A percentile compares a stretch with the other conserved stretches of the same genome.
These are phyloP conservation scores for Bipolaris cookei DNA, from an alignment of 2,329 filamentous ascomycete genomes.

Conservation along the genomic window DNA sequence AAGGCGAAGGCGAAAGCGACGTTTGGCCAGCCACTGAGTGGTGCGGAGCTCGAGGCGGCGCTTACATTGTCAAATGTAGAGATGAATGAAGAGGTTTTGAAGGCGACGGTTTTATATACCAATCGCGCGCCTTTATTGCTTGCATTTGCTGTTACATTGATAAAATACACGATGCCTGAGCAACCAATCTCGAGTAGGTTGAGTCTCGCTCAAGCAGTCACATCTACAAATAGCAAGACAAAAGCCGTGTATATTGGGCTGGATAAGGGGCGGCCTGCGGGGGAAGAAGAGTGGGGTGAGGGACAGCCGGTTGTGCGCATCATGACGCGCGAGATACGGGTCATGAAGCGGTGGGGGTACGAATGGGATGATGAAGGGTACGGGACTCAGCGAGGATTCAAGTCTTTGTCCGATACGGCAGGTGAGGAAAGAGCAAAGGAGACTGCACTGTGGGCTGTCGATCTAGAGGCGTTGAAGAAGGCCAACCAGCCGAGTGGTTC, in stretches of 20 bases:
- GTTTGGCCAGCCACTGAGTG: conserved; percentile 44
- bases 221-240: conserved; percentile 78
- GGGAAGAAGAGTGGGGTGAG: conserved; percentile 74
- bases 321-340: conserved; percentile 74
- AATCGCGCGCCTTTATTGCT: conserved; percentile 84
- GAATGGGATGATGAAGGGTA: conserved; percentile 30
- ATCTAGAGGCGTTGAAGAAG: conserved; percentile 62
- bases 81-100: conserved; percentile 65
- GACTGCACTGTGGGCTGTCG: conserved; percentile 64
- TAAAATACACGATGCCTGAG: conserved; percentile 83
- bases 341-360: conserved; percentile 81
- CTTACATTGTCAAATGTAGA: conserved; percentile 64
- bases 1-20: conserved; percentile 42
- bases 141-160: conserved; percentile 75
- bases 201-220: conserved; percentile 82
- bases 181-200: conserved; percentile 84
- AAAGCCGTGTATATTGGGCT: conserved; percentile 79
- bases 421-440: conserved; percentile 37
- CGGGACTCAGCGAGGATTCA: conserved; percentile 21
- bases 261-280: conserved; percentile 67
- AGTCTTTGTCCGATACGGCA: conserved; percentile 22
- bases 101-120: conserved; percentile 66
- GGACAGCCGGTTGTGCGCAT: conserved; percentile 77
- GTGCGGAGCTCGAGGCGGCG: conserved; percentile 67
- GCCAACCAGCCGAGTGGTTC: conserved; percentile 44